phyloP scores from a whole-genome alignment of 2,329 filamentous ascomycete species.

The Botrytis paeoniae region DNA sequence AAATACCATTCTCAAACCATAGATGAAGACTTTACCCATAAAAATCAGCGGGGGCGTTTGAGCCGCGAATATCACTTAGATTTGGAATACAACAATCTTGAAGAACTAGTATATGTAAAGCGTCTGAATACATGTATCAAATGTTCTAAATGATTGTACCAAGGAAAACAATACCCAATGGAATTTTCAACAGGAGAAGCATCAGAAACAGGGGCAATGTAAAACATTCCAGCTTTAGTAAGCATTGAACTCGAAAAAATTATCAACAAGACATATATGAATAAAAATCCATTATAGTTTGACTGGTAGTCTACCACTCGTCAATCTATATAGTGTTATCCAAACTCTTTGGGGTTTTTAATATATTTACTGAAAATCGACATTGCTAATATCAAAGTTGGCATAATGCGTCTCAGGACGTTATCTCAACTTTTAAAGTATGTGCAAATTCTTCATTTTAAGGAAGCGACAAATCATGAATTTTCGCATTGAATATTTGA shows the following conservation, averaged over 20 bases:
- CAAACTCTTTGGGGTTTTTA: background rate
- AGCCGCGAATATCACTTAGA: background rate
- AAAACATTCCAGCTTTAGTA: background rate
- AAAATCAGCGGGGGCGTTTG: background rate
- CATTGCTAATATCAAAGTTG: background rate
- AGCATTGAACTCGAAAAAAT: background rate
- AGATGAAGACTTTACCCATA: background rate
- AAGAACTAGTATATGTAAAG: background rate
- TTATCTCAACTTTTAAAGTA: background rate
- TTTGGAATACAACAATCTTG: background rate
- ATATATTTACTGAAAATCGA: background rate
- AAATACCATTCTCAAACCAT: background rate
- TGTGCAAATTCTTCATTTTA: background rate
- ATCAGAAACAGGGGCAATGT: background rate
- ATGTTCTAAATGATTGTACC: background rate
- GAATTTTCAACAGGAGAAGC: background rate
- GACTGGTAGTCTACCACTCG: background rate
- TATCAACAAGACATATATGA: background rate
- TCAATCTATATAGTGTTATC: background rate
- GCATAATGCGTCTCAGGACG: background rate
- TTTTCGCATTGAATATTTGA: background rate
- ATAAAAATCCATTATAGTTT: background rate
- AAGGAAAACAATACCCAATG: background rate
- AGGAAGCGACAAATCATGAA: background rate
- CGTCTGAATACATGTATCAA: background rate